Evolutionary conservation across 306 rosid species (phyloP), one percentile per base, ranked within the genome.

Genomic region (Malus asiatica): DNA sequence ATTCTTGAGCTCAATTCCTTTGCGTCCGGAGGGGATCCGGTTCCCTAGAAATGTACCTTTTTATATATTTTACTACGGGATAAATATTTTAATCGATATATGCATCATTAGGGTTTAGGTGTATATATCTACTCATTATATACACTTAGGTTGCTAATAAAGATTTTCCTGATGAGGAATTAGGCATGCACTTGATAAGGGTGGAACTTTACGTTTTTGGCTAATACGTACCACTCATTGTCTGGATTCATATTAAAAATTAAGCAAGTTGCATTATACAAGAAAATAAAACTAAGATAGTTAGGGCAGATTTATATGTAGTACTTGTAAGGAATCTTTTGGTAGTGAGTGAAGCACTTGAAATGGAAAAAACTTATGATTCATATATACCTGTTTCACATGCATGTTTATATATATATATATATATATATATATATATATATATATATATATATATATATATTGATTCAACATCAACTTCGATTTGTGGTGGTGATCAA

Each of bases 261-360:
- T 38, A 20, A 59, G 71, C 78, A 79, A 79, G 72, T 65, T 75
- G 76, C 45, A 73, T 25, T 10, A 55, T 5, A 55, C 33, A 72
- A 32, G 12, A 22, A n/a, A 8, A 14, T 15, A 1, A 32, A 25
- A 73, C 20, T 59, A 27, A 59, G 1, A 40, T 59, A 19, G 42
- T 38, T 38, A 32, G 12, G 77, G 67, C 11, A 72, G 11, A 72
- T 38, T 15, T 33, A 73, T 22, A 16, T 58, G 23, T 38, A 40
- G 53, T n/a, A 10, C 40, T 1, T 35, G 16, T n/a, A 79, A 46
- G 70, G 70, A 59, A 59, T 70, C 57, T 79, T 66, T 52, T 35
- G 60, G 12, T 30, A 29, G 19, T 65, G 51, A 55, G 40, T 72
- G 27, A 57, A 38, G 55, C 74, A 57, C 69, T 22, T 55, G 46